Conservation (phyloP, 768 basidiomycete species). For the Asterophora parasitica region DNA sequence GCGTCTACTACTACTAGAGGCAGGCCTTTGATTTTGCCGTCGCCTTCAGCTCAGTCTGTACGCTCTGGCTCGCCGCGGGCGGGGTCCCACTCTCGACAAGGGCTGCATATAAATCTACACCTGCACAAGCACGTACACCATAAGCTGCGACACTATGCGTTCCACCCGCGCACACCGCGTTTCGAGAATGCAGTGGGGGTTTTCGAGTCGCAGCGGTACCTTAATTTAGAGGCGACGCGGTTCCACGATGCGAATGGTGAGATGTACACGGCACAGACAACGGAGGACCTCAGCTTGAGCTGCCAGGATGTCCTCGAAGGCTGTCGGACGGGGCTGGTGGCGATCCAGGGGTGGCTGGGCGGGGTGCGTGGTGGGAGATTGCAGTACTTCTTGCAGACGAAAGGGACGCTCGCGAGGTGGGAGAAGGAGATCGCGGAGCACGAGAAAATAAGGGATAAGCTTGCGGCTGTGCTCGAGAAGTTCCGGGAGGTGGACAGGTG, state of each 20-base stretch:
- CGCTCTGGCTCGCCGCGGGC: conserved; percentile 1
- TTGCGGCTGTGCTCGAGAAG: conserved; percentile 33
- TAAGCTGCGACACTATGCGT: conserved; percentile 32
- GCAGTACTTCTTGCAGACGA: conserved; percentile 28
- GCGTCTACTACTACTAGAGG: not conserved
- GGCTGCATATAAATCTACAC: conserved; percentile 20
- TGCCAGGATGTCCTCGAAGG: conserved; percentile 48
- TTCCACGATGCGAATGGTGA: conserved; percentile 45
- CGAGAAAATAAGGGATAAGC: conserved; percentile 28
- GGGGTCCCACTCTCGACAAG: conserved; percentile 15
- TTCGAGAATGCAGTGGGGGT: conserved; percentile 61
- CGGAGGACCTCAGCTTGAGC: conserved; percentile 39
- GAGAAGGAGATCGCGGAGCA: conserved; percentile 33
- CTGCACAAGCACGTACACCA: conserved; percentile 31
- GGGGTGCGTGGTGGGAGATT: conserved; percentile 31
- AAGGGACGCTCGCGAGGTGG: conserved; percentile 26
- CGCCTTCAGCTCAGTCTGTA: not conserved
- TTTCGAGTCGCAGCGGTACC: conserved; percentile 67
- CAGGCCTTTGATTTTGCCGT: too few species aligned
- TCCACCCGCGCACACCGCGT: conserved; percentile 33
- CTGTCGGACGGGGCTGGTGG: conserved; percentile 36
- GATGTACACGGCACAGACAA: conserved; percentile 37
- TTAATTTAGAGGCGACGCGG: conserved; percentile 58
- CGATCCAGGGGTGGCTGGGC: conserved; percentile 48
- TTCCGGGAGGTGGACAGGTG: conserved; percentile 54